phyloP scores from a whole-genome alignment of 306 rosid species.

The Casuarina glauca region DNA sequence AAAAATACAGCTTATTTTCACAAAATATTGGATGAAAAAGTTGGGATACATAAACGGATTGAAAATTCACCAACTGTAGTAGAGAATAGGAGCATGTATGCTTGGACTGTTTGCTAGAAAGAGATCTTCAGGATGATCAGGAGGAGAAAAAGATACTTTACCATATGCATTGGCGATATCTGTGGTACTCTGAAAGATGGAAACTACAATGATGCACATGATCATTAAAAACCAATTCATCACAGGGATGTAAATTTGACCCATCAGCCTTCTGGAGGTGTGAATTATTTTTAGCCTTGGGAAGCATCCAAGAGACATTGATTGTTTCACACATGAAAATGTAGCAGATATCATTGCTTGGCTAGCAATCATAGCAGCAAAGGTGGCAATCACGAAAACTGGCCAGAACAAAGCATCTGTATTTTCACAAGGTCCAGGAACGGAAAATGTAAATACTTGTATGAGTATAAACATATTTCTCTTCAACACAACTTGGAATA shows the following conservation, averaged over 20 bases:
- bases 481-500: conserved; percentile 16
- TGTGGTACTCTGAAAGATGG: conserved; percentile 80
- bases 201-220: conserved; percentile 85
- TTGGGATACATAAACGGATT: neutral
- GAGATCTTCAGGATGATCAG: conserved; percentile 10
- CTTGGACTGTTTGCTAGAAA: neutral
- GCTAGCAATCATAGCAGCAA: conserved; percentile 99
- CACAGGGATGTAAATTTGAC: conserved; percentile 91
- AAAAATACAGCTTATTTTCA: neutral
- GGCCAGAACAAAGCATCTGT: conserved; percentile 95
- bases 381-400: conserved; percentile 80
- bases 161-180: conserved; percentile 98
- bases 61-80: neutral
- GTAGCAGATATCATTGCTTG: conserved; percentile 99
- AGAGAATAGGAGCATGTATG: neutral
- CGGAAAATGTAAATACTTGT: conserved; percentile 16
- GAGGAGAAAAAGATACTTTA: conserved; percentile 36
- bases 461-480: conserved; percentile 13
- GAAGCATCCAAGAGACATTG: conserved; percentile 99
- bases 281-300: conserved; percentile 95
- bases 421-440: conserved; percentile 36
- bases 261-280: conserved; percentile 86
- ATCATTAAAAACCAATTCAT: conserved; percentile 89
- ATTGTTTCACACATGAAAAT: conserved; percentile 92
- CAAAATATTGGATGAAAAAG: conserved; percentile 10